A percentile compares a stretch with the other conserved stretches of the same genome.
phyloP scores from a whole-genome alignment of 164 flowering plant species.

The Nelumbo lutea region DNA sequence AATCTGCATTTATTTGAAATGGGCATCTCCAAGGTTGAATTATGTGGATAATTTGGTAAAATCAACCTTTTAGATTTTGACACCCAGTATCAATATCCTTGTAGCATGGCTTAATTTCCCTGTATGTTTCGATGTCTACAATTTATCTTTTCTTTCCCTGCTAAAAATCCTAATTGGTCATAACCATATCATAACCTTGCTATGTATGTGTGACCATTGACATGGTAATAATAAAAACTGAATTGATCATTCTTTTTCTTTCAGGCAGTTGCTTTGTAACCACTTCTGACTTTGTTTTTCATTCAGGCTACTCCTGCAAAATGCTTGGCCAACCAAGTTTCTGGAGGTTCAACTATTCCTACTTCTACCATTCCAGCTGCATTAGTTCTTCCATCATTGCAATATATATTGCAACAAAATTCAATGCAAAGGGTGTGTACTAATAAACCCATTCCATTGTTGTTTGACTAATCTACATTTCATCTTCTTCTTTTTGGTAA shows the following conservation, averaged over 20 bases:
- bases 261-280: slow-evolving; percentile 30
- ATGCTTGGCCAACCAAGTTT: slow-evolving; percentile 23
- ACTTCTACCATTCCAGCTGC: slow-evolving; percentile 30
- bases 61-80: too few relatives aligned
- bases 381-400: slow-evolving; percentile 66
- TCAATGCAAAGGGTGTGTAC: slow-evolving; percentile 47
- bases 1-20: too few relatives aligned
- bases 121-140: too few relatives aligned
- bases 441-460: neutral
- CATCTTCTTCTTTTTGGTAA: slow-evolving; percentile 8
- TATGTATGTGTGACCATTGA: neutral
- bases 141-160: neutral
- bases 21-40: too few relatives aligned
- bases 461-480: neutral
- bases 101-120: too few relatives aligned
- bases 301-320: slow-evolving; percentile 47
- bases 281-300: slow-evolving; percentile 20
- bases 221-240: neutral
- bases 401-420: slow-evolving; percentile 52
- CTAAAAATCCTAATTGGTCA: neutral
- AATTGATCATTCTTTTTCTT: slow-evolving; percentile 22
- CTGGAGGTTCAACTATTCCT: slow-evolving; percentile 34
- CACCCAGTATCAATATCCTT: too few relatives aligned
- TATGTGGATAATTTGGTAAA: too few relatives aligned
- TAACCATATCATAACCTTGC: neutral